These are phyloP conservation scores for Pestalotiopsis sp. DNA, from an alignment of 2,329 filamentous ascomycete species.

Conservation along the genomic window DNA sequence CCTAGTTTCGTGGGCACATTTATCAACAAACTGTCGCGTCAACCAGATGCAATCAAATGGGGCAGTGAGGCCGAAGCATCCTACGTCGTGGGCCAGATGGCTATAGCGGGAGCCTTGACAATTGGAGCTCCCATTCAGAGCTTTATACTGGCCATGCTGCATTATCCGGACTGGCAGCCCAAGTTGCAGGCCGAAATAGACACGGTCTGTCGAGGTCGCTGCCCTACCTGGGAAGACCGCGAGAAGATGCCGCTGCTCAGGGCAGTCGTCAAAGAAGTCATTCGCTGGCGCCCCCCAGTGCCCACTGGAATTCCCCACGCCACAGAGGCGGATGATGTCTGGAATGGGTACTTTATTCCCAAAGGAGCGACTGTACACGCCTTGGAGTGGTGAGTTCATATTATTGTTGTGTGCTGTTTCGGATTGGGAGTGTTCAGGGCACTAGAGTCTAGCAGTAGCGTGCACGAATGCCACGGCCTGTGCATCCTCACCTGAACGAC, in stretches of 20 bases:
- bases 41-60: slow-evolving; percentile 27
- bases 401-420: not conserved
- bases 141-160: slow-evolving; percentile 41
- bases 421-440: not conserved
- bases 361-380: slow-evolving; percentile 55
- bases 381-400: slow-evolving; percentile 47
- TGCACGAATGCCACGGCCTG: not conserved
- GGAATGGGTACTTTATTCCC: slow-evolving; percentile 50
- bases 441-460: not conserved
- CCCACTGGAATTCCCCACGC: slow-evolving; percentile 57
- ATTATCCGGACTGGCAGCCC: slow-evolving; percentile 40
- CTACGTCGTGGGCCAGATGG: slow-evolving; percentile 50
- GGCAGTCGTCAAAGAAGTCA: slow-evolving; percentile 52
- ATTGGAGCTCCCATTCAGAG: slow-evolving; percentile 48
- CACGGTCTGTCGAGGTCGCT: slow-evolving; percentile 39
- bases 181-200: slow-evolving; percentile 54
- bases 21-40: slow-evolving; percentile 31
- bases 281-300: slow-evolving; percentile 57
- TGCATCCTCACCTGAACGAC: slow-evolving; percentile 1
- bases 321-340: slow-evolving; percentile 52
- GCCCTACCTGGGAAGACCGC: slow-evolving; percentile 50
- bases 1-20: slow-evolving; percentile 47
- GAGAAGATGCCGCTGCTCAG: slow-evolving; percentile 47
- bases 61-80: slow-evolving; percentile 40
- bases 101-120: slow-evolving; percentile 47